These are phyloP conservation scores for Secale cereale DNA, from an alignment of 176 grass and related monocot genomes.

Conservation along the genomic window DNA sequence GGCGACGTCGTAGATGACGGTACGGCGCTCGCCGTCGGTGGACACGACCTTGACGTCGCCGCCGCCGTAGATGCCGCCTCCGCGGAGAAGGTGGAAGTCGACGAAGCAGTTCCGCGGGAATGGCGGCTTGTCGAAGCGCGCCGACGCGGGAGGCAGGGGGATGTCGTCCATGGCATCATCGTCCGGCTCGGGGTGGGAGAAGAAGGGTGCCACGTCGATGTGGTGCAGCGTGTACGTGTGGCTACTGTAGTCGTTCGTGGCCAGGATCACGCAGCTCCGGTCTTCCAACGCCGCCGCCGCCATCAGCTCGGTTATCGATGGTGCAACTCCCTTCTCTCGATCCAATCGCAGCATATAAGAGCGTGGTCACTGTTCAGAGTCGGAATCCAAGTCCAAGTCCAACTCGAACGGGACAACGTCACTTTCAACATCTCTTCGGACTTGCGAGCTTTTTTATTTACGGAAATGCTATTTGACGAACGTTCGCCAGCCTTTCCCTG, in stretches of 20 bases:
- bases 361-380: not conserved
- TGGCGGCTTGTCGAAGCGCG: not conserved
- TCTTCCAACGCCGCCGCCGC: not conserved
- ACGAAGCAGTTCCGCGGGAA: not conserved
- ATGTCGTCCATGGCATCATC: not conserved
- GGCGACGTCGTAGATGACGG: not conserved
- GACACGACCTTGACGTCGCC: not conserved
- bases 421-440: too few relatives aligned
- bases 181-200: not conserved
- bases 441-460: too few relatives aligned
- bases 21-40: not conserved
- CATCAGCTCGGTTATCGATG: not conserved
- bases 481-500: too few relatives aligned
- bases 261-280: not conserved
- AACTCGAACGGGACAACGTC: too few relatives aligned
- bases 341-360: not conserved
- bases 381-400: too few relatives aligned
- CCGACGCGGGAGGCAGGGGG: not conserved
- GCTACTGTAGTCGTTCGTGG: not conserved
- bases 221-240: not conserved
- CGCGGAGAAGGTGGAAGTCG: not conserved
- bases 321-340: not conserved
- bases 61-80: not conserved
- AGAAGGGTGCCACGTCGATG: constrained; percentile 10
- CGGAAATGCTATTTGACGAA: too few relatives aligned